These are phyloP conservation scores for Westerdykella ornata DNA, from an alignment of 2,329 filamentous ascomycete species.

Conservation along the genomic window DNA sequence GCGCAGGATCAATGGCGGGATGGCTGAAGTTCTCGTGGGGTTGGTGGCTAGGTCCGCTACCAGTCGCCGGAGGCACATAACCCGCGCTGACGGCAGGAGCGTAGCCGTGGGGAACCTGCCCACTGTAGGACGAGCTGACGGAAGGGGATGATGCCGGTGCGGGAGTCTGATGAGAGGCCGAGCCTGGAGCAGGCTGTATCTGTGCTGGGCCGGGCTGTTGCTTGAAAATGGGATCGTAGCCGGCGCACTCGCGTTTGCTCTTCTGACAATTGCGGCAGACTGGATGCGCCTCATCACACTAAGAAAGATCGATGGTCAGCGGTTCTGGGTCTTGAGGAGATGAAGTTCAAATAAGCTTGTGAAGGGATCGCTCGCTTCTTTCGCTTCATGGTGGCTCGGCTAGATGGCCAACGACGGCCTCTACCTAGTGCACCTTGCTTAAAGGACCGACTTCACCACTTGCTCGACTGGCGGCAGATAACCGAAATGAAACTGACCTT, in stretches of 20 bases:
- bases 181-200: constrained; percentile 63
- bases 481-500: constrained; percentile 49
- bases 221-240: constrained; percentile 84
- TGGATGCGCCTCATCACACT: constrained; percentile 96
- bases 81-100: constrained; percentile 40
- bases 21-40: constrained; percentile 50
- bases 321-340: constrained; percentile 10
- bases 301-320: constrained; percentile 24
- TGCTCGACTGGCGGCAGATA: constrained; percentile 1
- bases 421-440: constrained; percentile 13
- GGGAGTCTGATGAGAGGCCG: constrained; percentile 29
- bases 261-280: constrained; percentile 86
- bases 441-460: constrained; percentile 23
- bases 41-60: constrained; percentile 33
- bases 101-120: constrained; percentile 40
- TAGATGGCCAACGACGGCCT: constrained; percentile 20
- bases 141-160: constrained; percentile 30
- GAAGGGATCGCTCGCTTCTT: constrained; percentile 32
- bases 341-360: constrained; percentile 29
- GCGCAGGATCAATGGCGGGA: constrained; percentile 59
- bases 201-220: constrained; percentile 61
- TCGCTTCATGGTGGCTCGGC: constrained; percentile 37
- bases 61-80: constrained; percentile 30
- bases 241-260: constrained; percentile 77
- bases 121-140: constrained; percentile 30